Conservation (phyloP, 352 stramenopile species). For the Globisporangium paddicum region DNA sequence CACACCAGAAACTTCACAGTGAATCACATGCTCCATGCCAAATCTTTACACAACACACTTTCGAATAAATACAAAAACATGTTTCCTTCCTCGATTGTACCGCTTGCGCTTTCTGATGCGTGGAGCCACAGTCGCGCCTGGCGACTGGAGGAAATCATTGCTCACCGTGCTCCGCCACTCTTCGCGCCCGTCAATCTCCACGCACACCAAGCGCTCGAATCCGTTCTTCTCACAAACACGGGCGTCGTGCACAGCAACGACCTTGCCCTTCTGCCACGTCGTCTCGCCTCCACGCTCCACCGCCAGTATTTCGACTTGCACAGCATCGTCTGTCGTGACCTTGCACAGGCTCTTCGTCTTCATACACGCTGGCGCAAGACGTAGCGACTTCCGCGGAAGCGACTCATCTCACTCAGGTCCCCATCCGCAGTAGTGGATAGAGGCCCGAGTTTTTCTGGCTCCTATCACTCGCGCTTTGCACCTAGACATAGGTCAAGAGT, state of each 20-base stretch:
- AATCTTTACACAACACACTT: neutral
- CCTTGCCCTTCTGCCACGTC: neutral
- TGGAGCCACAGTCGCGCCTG: neutral
- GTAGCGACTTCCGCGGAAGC: neutral
- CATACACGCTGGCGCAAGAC: neutral
- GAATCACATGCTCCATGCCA: neutral
- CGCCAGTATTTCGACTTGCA: neutral
- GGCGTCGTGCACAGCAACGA: neutral
- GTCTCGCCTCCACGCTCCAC: too few relatives aligned
- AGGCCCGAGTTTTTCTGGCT: neutral
- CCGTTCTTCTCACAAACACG: neutral
- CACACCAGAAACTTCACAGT: neutral
- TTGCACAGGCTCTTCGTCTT: neutral
- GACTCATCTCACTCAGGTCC: neutral
- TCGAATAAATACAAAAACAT: neutral
- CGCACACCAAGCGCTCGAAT: neutral
- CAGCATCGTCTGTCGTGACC: neutral
- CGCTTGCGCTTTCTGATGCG: neutral
- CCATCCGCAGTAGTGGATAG: neutral
- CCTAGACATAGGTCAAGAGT: too few relatives aligned
- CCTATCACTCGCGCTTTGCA: neutral
- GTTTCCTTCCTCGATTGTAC: neutral
- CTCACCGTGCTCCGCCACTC: neutral
- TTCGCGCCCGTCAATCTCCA: neutral
- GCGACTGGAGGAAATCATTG: neutral